phyloP scores from a whole-genome alignment of 805 yeast species.

The Saccharomycodes ludwigii region DNA sequence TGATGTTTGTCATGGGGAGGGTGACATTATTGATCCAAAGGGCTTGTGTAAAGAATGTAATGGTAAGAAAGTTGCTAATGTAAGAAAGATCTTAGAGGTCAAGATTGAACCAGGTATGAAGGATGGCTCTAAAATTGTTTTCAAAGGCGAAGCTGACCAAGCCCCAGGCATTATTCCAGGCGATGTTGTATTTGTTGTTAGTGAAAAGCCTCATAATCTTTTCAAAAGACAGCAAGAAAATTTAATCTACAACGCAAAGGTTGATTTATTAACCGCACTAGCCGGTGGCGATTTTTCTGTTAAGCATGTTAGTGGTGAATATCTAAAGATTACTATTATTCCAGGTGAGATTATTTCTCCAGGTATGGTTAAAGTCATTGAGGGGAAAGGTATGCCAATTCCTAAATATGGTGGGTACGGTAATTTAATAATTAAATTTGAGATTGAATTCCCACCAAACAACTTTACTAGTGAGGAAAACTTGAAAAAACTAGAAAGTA shows the following conservation, averaged over 20 bases:
- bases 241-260: conserved; percentile 69
- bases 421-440: conserved; percentile 74
- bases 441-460: conserved; percentile 73
- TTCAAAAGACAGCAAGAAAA: conserved; percentile 88
- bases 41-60: conserved; percentile 79
- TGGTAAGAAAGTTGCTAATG: conserved; percentile 79
- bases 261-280: conserved; percentile 86
- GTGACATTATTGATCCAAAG: conserved; percentile 75
- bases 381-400: conserved; percentile 96
- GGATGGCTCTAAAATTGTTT: conserved; percentile 82
- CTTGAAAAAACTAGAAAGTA: conserved; percentile 55
- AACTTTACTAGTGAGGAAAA: conserved; percentile 67
- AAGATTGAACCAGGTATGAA: conserved; percentile 96
- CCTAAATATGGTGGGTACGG: conserved; percentile 82
- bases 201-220: conserved; percentile 73
- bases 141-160: conserved; percentile 95
- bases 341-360: conserved; percentile 94
- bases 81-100: conserved; percentile 88
- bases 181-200: conserved; percentile 85
- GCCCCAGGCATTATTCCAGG: conserved; percentile 93
- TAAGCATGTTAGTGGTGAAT: conserved; percentile 87
- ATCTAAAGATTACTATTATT: conserved; percentile 64
- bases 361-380: conserved; percentile 66
- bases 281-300: conserved; percentile 90
- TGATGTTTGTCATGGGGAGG: conserved; percentile 85